Conservation (phyloP, 1,284 basidiomycete genomes). For the Tylopilus sp. region DNA sequence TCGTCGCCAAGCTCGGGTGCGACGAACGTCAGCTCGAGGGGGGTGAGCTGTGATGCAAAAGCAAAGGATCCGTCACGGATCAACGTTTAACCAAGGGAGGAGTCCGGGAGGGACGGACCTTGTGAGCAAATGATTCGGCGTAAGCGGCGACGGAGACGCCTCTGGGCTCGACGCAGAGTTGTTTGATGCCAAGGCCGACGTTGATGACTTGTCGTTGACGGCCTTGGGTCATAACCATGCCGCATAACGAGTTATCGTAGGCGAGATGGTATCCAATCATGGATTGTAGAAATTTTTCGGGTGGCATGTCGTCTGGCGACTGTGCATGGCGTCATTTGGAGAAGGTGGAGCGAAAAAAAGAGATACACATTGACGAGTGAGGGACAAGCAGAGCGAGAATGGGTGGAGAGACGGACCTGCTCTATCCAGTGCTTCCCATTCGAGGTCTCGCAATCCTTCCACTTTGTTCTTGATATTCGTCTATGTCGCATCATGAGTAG, state of each 20-base stretch:
- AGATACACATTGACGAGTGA: too few relatives aligned
- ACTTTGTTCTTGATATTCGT: constrained; percentile 77
- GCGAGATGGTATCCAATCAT: constrained; percentile 85
- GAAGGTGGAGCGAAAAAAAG: too few relatives aligned
- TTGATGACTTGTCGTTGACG: constrained; percentile 78
- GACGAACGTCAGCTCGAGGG: constrained; percentile 67
- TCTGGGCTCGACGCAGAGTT: constrained; percentile 67
- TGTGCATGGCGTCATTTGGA: constrained; percentile 6
- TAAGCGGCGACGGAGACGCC: constrained; percentile 69
- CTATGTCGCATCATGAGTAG: constrained; percentile 87
- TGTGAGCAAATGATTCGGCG: constrained; percentile 78
- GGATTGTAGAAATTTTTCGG: constrained; percentile 70
- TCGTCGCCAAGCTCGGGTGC: constrained; percentile 65
- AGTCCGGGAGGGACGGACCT: constrained; percentile 55
- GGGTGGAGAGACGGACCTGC: constrained; percentile 59
- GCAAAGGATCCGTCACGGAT: background rate
- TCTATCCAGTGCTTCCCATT: constrained; percentile 85
- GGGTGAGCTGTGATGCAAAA: constrained; percentile 63
- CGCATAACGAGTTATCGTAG: constrained; percentile 73
- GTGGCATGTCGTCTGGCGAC: constrained; percentile 63
- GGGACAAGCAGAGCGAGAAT: too few relatives aligned
- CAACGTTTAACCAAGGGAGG: background rate
- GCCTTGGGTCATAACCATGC: constrained; percentile 87
- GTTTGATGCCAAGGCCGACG: constrained; percentile 80
- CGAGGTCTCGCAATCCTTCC: constrained; percentile 70